Evolutionary conservation across 495 filamentous ascomycete species (phyloP), one percentile per base, ranked within the genome.

Genomic region (Aspergillus diversus): DNA sequence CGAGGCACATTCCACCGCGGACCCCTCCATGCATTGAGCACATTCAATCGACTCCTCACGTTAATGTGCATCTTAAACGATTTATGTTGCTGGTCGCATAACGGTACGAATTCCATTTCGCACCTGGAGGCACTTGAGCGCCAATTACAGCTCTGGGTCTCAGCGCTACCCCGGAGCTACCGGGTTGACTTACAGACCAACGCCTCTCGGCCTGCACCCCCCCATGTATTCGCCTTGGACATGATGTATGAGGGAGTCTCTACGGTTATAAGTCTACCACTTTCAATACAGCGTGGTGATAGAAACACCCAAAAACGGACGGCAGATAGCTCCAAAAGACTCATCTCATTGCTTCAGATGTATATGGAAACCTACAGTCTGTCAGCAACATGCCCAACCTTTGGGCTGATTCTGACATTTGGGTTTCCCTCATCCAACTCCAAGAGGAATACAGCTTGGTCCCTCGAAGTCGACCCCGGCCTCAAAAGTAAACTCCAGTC

Each of bases 21-120:
- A 27, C 85, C 87, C 5, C 78, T 83, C 3, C 81, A 83, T 56
- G 80, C 81, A 17, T 64, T 87, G 37, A 89, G 84, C 68, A 87
- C 83, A 0, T 88, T 89, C 70, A 89, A 89, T 63, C 78, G 71
- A 31, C 71, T 86, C 2, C 62, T 81, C 0, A 73, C 78, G 7
- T 66, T 88, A 12, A 67, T 79, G 33, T 74, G 74, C 15, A 78
- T 85, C 7, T 37, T 84, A 37, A 80, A 79, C 51, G 77, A 79
- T 5, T 60, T 77, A 21, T 79, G 75, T 39, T 75, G 59, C 57
- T 59, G 70, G 55, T 68, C 67, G 55, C 70, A 76, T 56, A 63
- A 69, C 12, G 56, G 67, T 15, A 69, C 70, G 5, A 52, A 66
- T 31, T 70, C 75, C 33, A 42, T 67, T 12, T 69, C 73, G 12